Evolutionary conservation across 108 stramenopile genomes (phyloP).

Genomic region (Conticribra weissflogii): DNA sequence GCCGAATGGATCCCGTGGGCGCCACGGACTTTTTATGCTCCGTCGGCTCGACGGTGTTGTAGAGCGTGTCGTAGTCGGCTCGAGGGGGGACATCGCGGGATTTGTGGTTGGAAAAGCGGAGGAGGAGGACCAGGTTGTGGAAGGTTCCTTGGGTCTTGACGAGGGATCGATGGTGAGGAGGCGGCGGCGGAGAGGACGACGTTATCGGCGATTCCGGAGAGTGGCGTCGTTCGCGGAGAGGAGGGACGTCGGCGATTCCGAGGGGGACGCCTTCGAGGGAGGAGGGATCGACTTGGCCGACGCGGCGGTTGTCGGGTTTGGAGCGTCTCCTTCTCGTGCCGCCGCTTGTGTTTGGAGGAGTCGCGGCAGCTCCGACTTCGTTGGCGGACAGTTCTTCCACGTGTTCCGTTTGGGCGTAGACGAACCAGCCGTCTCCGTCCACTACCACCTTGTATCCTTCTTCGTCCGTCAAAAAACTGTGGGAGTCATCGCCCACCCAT

Average conservation of each 20-base stretch:
- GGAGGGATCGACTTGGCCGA: background rate
- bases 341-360: background rate
- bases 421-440: slow-evolving; percentile 16
- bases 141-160: slow-evolving; percentile 41
- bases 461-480: slow-evolving; percentile 10
- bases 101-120: slow-evolving; percentile 50
- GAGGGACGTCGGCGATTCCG: background rate
- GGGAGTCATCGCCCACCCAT: background rate
- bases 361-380: no score
- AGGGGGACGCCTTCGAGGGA: background rate
- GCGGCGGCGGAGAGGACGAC: background rate
- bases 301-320: background rate
- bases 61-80: slow-evolving; percentile 50
- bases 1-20: slow-evolving; percentile 54
- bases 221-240: background rate
- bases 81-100: slow-evolving; percentile 42
- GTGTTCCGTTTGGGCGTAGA: slow-evolving; percentile 1
- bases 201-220: no score
- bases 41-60: slow-evolving; percentile 34
- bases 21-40: slow-evolving; percentile 5
- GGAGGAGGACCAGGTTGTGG: slow-evolving; percentile 60
- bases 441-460: slow-evolving; percentile 16
- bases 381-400: no score
- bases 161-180: background rate
- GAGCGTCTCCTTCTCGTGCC: background rate